Evolutionary conservation across 257 asterid species (phyloP).

Genomic region (Leonotis leonurus): DNA sequence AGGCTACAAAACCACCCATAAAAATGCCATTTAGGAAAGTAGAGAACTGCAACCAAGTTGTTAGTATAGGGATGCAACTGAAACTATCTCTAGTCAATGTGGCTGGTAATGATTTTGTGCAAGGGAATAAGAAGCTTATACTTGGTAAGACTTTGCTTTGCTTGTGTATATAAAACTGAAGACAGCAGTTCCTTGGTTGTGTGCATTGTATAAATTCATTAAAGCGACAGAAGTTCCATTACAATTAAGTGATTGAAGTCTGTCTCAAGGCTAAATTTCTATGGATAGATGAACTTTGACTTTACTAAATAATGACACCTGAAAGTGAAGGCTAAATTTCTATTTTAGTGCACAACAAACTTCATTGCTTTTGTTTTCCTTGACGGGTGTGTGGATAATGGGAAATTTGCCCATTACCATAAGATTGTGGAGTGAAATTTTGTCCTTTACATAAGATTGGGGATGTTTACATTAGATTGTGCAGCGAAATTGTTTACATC

Average conservation of each 20-base stretch:
- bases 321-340: not conserved
- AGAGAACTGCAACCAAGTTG: slow-evolving; percentile 94
- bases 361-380: not conserved
- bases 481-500: not conserved
- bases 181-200: not conserved
- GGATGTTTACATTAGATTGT: too few species aligned
- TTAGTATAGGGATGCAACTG: slow-evolving; percentile 72
- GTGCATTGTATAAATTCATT: not conserved
- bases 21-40: slow-evolving; percentile 94
- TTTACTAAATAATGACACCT: not conserved
- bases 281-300: not conserved
- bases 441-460: too few species aligned
- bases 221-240: not conserved
- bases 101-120: slow-evolving; percentile 93
- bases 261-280: too few species aligned
- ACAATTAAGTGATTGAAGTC: too few species aligned
- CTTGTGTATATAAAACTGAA: not conserved
- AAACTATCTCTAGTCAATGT: slow-evolving; percentile 90
- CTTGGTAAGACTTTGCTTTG: slow-evolving; percentile 53
- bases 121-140: slow-evolving; percentile 93
- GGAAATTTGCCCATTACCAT: not conserved
- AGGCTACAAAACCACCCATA: slow-evolving; percentile 91
- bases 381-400: not conserved
- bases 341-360: not conserved
- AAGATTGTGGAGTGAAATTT: not conserved